Base-by-base conservation (phyloP, 2,329 filamentous ascomycete genomes). In the Fusarium miscanthi region DNA sequence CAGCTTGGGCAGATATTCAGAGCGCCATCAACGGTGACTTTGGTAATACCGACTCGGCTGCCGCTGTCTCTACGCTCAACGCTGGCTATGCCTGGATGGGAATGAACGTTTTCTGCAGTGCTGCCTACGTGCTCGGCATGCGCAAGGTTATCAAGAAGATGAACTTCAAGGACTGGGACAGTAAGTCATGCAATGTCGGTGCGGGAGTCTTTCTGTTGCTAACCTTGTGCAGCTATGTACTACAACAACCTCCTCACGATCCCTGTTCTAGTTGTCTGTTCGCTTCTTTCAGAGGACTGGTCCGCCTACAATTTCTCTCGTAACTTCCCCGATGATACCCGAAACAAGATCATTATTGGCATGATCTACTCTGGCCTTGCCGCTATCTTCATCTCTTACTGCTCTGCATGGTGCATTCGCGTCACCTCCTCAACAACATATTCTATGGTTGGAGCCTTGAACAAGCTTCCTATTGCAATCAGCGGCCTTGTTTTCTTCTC, bases 161-260 rank as follows among this genome's bases (percentile, higher is more conserved):
- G 87, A 98, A 97, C 87, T 98, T 99, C 86, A 98, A 97, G 88
- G 96, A 98, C 82, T 98, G 97, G 87, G 96, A 99, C 83, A 97
- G 95, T 98, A 88, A 85, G 95, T 91, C 46, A 48, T 17, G 27
- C 14, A 33, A 51, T 63, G 16, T 45, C 37, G 19, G 33, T 59
- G 27, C 9, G 41, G 25, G 59, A 35, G 60, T 41, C 30, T 25
- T 72, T 8, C 40, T 10, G 42, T 48, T 61, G 51, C 81, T 86
- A 77, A 84, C 79, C n/a, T 66, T 35, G 46, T 54, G 52, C 74
- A 98, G 95, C 95, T 80, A 99, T 98, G 96, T 98, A 96, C 86
- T 99, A 99, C 88, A 99, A 99, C 90, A 98, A 99, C 84, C 89
- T 98, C 52, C 90, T 99, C 75, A 97, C 95, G 63, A 97, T 99